Percentiles rank a stretch among this genome's conserved stretches.
Evolutionary conservation across 352 stramenopile species (phyloP).

Genomic region (Pythium myriotylum): DNA sequence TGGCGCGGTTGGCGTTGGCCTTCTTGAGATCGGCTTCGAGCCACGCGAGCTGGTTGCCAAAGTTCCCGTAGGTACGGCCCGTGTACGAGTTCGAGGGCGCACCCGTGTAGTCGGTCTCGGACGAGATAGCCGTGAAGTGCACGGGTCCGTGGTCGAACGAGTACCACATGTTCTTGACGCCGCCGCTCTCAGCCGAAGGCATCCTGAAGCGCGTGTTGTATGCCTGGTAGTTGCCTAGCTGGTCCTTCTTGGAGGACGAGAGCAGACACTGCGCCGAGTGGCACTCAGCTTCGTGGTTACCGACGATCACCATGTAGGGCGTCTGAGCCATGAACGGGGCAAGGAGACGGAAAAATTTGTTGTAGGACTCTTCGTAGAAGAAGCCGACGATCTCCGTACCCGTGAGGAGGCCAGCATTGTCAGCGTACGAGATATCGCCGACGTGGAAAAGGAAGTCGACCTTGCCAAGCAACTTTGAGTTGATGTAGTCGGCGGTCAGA

Average conservation of each 20-base stretch:
- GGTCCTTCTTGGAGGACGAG: slow-evolving; percentile 47
- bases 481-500: slow-evolving; percentile 42
- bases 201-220: slow-evolving; percentile 89
- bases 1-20: slow-evolving; percentile 45
- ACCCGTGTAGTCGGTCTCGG: slow-evolving; percentile 66
- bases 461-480: slow-evolving; percentile 31
- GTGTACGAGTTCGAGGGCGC: slow-evolving; percentile 30
- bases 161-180: slow-evolving; percentile 86
- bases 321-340: slow-evolving; percentile 47
- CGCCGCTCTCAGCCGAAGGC: slow-evolving; percentile 65
- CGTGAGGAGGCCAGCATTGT: slow-evolving; percentile 29
- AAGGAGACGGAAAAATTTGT: slow-evolving; percentile 82
- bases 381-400: slow-evolving; percentile 45
- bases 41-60: slow-evolving; percentile 50
- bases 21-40: slow-evolving; percentile 54
- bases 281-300: slow-evolving; percentile 91
- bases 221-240: slow-evolving; percentile 79
- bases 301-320: slow-evolving; percentile 84
- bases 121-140: slow-evolving; percentile 85
- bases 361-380: slow-evolving; percentile 88
- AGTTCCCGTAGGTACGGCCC: slow-evolving; percentile 26
- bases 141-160: slow-evolving; percentile 85
- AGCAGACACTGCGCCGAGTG: slow-evolving; percentile 65
- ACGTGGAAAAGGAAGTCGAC: slow-evolving; percentile 75
- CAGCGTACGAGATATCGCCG: slow-evolving; percentile 67